Percentiles rank a stretch among this genome's conserved stretches.
These are phyloP conservation scores for Candida railenensis DNA, from an alignment of 805 yeast species.

Conservation along the genomic window DNA sequence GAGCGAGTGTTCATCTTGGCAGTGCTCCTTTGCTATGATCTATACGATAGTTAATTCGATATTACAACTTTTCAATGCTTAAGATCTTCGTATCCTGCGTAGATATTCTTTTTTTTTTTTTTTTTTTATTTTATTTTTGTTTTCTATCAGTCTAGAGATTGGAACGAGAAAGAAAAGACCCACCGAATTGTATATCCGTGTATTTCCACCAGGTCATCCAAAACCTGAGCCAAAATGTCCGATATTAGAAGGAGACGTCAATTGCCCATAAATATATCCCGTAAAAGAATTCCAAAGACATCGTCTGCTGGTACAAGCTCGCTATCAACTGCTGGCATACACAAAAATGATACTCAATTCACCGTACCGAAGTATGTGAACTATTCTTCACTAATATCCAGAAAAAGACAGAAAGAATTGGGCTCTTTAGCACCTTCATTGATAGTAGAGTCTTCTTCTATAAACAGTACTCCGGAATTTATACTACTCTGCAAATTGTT, in stretches of 20 bases:
- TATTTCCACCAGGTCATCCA: no score
- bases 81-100: no score
- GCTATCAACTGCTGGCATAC: not conserved
- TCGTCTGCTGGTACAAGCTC: not conserved
- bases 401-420: not conserved
- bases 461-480: slow-evolving; percentile 17
- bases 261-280: not conserved
- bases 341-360: not conserved
- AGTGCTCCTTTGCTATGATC: not conserved
- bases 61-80: not conserved
- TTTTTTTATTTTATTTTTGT: not conserved
- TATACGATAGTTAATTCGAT: not conserved
- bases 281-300: not conserved
- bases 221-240: no score
- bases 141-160: no score
- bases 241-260: not conserved
- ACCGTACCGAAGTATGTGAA: not conserved
- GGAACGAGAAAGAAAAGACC: no score
- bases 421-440: not conserved
- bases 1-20: not conserved
- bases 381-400: not conserved
- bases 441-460: not conserved
- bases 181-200: no score
- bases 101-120: not conserved
- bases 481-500: slow-evolving; percentile 31